Conservation (phyloP, 257 asterid genomes). For the Cruciata laevipes region DNA sequence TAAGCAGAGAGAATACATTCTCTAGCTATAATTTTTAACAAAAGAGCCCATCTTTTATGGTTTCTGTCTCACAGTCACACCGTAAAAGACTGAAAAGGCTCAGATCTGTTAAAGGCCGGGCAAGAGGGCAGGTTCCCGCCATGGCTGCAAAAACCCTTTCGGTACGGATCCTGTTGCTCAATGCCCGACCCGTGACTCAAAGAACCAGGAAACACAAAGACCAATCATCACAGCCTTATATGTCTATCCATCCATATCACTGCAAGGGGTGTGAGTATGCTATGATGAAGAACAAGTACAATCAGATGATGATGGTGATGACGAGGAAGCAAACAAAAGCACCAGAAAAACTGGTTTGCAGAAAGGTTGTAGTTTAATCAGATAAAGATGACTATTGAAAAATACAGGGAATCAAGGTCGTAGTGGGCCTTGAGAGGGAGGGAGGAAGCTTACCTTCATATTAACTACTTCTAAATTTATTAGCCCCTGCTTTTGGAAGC, state of each 20-base stretch:
- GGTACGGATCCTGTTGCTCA: background rate
- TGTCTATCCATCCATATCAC: background rate
- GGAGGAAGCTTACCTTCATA: background rate
- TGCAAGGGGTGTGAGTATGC: no score
- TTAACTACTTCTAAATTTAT: conserved; percentile 1
- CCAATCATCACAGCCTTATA: background rate
- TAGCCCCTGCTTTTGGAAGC: conserved; percentile 32
- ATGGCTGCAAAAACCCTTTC: background rate
- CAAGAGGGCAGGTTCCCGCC: background rate
- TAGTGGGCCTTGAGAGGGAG: background rate
- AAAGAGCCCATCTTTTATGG: background rate
- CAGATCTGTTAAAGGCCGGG: background rate
- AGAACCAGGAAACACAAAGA: background rate
- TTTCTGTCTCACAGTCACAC: background rate
- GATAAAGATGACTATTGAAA: background rate
- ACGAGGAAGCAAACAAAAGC: no score
- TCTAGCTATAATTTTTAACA: background rate
- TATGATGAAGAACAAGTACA: background rate
- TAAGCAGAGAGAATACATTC: no score
- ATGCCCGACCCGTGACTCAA: background rate
- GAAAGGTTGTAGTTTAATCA: background rate
- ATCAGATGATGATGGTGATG: no score
- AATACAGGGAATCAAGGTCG: background rate
- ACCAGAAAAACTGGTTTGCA: no score
- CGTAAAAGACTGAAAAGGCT: background rate